phyloP scores from a whole-genome alignment of 2,329 filamentous ascomycete species.

The Dactylonectria estremocensis region DNA sequence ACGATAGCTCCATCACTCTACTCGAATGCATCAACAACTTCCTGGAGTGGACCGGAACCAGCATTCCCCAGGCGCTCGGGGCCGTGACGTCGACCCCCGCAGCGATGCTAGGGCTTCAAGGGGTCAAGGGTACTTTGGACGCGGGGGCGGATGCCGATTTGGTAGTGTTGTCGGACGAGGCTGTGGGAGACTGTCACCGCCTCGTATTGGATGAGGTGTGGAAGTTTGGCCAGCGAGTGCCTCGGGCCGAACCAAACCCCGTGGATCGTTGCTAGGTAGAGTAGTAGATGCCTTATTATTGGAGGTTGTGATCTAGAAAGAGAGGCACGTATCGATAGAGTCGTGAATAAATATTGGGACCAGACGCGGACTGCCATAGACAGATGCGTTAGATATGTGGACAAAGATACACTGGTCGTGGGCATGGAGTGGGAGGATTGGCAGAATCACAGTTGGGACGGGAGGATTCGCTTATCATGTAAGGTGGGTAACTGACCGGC shows the following conservation, averaged over 20 bases:
- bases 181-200: slow-evolving; percentile 60
- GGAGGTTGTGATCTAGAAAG: slow-evolving; percentile 7
- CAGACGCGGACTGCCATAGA: not conserved
- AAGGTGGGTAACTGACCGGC: not conserved
- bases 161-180: slow-evolving; percentile 75
- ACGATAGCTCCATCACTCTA: slow-evolving; percentile 75
- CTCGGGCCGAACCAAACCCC: slow-evolving; percentile 42
- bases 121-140: slow-evolving; percentile 76
- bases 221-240: slow-evolving; percentile 79
- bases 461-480: not conserved
- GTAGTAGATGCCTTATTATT: slow-evolving; percentile 1
- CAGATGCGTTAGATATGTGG: not conserved
- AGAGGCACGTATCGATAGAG: slow-evolving; percentile 9
- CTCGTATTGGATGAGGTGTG: slow-evolving; percentile 82
- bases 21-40: slow-evolving; percentile 89
- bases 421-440: not conserved
- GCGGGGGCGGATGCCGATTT: slow-evolving; percentile 79
- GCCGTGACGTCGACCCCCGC: slow-evolving; percentile 85
- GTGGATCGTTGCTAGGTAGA: slow-evolving; percentile 30
- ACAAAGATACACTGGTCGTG: not conserved
- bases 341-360: slow-evolving; percentile 4
- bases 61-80: slow-evolving; percentile 77
- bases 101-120: slow-evolving; percentile 79
- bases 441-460: not conserved
- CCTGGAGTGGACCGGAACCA: slow-evolving; percentile 79